Evolutionary conservation across 495 filamentous ascomycete genomes (phyloP).

Genomic region (Tuber melanosporum): DNA sequence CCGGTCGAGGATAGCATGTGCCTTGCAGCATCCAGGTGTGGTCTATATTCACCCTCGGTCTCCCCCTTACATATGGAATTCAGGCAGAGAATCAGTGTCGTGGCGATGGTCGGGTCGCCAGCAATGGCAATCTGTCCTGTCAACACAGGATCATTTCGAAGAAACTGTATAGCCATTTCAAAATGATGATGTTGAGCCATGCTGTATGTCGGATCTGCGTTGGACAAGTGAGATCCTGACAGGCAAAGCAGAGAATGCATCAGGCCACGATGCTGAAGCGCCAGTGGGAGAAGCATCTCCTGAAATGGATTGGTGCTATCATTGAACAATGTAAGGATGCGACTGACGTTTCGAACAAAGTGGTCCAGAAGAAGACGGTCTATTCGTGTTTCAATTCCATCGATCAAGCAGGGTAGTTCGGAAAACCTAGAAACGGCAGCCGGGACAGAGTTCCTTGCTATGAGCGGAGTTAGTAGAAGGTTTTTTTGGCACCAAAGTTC

Average conservation of each 20-base stretch:
- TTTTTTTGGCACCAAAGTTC: slow-evolving; percentile 31
- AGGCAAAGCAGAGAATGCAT: slow-evolving; percentile 91
- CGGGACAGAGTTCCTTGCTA: slow-evolving; percentile 38
- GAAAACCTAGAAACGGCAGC: slow-evolving; percentile 50
- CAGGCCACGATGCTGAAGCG: slow-evolving; percentile 70
- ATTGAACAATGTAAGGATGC: slow-evolving; percentile 74
- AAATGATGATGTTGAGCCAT: slow-evolving; percentile 56
- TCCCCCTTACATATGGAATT: slow-evolving; percentile 75
- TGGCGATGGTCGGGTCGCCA: slow-evolving; percentile 56
- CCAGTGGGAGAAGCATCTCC: slow-evolving; percentile 79
- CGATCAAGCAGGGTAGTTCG: slow-evolving; percentile 69
- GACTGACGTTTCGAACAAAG: slow-evolving; percentile 73
- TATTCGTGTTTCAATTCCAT: slow-evolving; percentile 77
- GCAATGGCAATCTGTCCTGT: slow-evolving; percentile 40
- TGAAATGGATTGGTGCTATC: slow-evolving; percentile 85
- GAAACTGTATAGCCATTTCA: slow-evolving; percentile 53
- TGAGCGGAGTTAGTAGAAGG: slow-evolving; percentile 40
- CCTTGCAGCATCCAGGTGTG: slow-evolving; percentile 72
- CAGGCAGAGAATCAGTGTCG: slow-evolving; percentile 74
- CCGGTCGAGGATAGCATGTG: slow-evolving; percentile 55
- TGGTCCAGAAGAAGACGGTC: slow-evolving; percentile 81
- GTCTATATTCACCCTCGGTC: slow-evolving; percentile 67
- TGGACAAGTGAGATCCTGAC: slow-evolving; percentile 72
- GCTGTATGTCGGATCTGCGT: slow-evolving; percentile 46
- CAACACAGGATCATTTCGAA: slow-evolving; percentile 48